These are phyloP conservation scores for Diaporthe australafricana DNA, from an alignment of 2,329 filamentous ascomycete species.

Conservation along the genomic window DNA sequence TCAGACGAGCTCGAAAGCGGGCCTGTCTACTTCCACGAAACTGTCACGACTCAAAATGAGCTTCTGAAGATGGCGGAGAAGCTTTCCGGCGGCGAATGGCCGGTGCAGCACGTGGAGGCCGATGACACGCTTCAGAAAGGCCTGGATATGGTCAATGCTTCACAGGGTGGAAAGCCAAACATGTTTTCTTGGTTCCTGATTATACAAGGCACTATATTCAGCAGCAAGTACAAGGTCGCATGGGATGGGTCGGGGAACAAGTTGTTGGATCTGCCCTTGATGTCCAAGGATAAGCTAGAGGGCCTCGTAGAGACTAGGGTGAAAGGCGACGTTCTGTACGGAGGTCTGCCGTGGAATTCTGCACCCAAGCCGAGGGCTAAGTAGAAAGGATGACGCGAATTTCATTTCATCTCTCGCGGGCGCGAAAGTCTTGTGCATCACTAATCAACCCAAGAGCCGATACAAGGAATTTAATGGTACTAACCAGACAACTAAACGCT, in stretches of 20 bases:
- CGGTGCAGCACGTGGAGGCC: conserved; percentile 5
- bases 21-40: not conserved
- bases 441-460: not conserved
- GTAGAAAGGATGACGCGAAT: not conserved
- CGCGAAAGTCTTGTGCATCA: not conserved
- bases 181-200: not conserved
- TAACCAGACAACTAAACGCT: not conserved
- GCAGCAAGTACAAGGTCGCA: not conserved
- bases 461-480: not conserved
- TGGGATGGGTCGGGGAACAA: conserved; percentile 6
- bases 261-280: not conserved
- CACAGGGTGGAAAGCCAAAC: not conserved
- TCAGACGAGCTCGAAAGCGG: conserved; percentile 2
- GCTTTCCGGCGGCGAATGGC: not conserved
- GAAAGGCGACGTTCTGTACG: not conserved
- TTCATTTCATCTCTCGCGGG: not conserved
- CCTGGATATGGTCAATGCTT: not conserved
- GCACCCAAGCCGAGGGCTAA: not conserved
- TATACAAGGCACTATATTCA: conserved; percentile 3
- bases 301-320: conserved; percentile 1
- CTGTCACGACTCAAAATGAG: conserved; percentile 1
- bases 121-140: not conserved
- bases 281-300: not conserved
- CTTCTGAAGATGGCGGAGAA: conserved; percentile 6
- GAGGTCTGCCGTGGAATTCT: conserved; percentile 1